These are phyloP conservation scores for Sporothrix sp. DNA, from an alignment of 2,329 filamentous ascomycete species.

Conservation along the genomic window DNA sequence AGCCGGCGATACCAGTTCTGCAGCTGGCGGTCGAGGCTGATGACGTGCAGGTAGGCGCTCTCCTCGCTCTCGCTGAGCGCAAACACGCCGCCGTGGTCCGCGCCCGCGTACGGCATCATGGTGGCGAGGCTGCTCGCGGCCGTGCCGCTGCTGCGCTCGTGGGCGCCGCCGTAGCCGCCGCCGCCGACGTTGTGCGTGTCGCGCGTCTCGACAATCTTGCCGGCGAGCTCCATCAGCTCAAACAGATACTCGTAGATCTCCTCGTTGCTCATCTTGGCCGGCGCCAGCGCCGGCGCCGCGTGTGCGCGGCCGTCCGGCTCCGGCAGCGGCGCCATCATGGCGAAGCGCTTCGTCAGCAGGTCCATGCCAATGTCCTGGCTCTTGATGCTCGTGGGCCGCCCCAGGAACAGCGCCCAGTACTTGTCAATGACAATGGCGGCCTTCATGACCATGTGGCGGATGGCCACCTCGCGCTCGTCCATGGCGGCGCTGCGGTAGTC, in stretches of 20 bases:
- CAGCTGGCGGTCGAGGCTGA: slow-evolving; percentile 42
- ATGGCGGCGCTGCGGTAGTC: slow-evolving; percentile 33
- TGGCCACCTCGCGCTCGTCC: slow-evolving; percentile 35
- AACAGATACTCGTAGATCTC: slow-evolving; percentile 43
- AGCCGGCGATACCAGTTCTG: slow-evolving; percentile 45
- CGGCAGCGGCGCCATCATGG: slow-evolving; percentile 28
- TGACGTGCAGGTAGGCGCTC: slow-evolving; percentile 39
- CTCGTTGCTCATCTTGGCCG: slow-evolving; percentile 17
- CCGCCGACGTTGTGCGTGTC: slow-evolving; percentile 26
- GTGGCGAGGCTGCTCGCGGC: slow-evolving; percentile 2
- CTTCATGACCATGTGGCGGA: slow-evolving; percentile 41
- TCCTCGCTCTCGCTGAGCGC: slow-evolving; percentile 29
- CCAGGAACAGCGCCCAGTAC: slow-evolving; percentile 46
- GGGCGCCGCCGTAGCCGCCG: background rate
- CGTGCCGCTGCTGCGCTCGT: background rate
- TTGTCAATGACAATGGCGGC: slow-evolving; percentile 45
- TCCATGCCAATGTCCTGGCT: slow-evolving; percentile 40
- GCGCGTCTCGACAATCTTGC: slow-evolving; percentile 38
- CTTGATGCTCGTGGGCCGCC: slow-evolving; percentile 44
- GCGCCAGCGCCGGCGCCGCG: slow-evolving; percentile 23
- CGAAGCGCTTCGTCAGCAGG: slow-evolving; percentile 35
- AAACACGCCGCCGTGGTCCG: slow-evolving; percentile 18
- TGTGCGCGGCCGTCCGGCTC: slow-evolving; percentile 19
- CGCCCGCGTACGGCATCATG: slow-evolving; percentile 4
- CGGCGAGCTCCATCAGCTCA: slow-evolving; percentile 46